A percentile compares a stretch with the other conserved stretches of the same genome.
phyloP scores from a whole-genome alignment of 1,284 basidiomycete genomes.

The Bothia castanella region DNA sequence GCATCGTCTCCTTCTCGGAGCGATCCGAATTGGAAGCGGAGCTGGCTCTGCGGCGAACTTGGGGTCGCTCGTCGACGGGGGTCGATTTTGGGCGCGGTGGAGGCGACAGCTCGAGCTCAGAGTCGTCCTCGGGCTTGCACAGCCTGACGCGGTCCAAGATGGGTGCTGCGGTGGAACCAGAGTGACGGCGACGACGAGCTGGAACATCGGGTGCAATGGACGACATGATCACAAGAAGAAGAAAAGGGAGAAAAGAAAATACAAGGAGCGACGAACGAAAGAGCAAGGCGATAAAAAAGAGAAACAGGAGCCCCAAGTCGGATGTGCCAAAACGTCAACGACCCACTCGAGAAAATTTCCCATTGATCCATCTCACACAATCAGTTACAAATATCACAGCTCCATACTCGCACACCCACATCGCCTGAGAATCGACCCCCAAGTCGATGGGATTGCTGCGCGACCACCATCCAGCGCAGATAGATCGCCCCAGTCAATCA shows the following conservation, averaged over 20 bases:
- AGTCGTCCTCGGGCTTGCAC: constrained; percentile 4
- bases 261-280: neutral
- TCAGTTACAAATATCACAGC: constrained; percentile 15
- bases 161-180: constrained; percentile 29
- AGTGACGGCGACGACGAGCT: constrained; percentile 32
- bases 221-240: constrained; percentile 14
- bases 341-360: constrained; percentile 8
- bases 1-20: constrained; percentile 34
- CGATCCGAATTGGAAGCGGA: constrained; percentile 31
- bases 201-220: constrained; percentile 7
- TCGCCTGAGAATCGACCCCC: neutral
- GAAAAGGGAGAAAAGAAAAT: neutral
- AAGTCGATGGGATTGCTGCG: too few species aligned
- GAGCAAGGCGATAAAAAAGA: neutral
- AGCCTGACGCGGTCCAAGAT: constrained; percentile 10
- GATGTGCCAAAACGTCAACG: neutral
- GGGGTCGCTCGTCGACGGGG: constrained; percentile 31
- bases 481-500: too few species aligned
- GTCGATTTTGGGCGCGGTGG: constrained; percentile 36
- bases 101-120: constrained; percentile 14
- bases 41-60: constrained; percentile 19
- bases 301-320: neutral
- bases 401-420: neutral
- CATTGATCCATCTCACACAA: constrained; percentile 20
- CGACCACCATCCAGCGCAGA: too few species aligned